Percentiles rank a stretch among this genome's conserved stretches.
Evolutionary conservation across 345 rosid species (phyloP).

Genomic region (Linum trigynum): DNA sequence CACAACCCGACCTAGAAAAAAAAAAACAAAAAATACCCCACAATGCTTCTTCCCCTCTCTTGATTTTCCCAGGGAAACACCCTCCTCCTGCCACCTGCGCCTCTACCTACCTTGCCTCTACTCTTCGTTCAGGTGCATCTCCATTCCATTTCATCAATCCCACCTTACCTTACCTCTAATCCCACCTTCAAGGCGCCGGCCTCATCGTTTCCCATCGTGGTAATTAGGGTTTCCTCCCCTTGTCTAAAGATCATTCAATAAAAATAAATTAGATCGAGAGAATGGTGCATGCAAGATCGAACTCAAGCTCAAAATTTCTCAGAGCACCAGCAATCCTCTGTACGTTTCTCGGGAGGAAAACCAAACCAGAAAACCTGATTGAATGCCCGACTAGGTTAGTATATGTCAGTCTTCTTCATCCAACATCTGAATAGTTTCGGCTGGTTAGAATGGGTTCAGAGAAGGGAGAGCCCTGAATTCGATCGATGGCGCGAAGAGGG

Average conservation of each 20-base stretch:
- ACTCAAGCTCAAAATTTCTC: not conserved
- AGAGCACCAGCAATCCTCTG: not conserved
- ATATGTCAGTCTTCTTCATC: not conserved
- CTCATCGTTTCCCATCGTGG: constrained; percentile 2
- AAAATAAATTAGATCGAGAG: constrained; percentile 21
- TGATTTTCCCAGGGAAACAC: too few relatives aligned
- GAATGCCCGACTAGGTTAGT: not conserved
- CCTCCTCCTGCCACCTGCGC: too few relatives aligned
- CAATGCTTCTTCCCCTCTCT: too few relatives aligned
- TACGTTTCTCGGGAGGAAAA: not conserved
- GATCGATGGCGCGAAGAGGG: too few relatives aligned
- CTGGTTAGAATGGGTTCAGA: not conserved
- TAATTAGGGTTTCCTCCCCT: constrained; percentile 22
- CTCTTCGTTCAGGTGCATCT: too few relatives aligned
- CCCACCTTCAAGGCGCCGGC: constrained; percentile 12
- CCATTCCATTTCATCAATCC: too few relatives aligned
- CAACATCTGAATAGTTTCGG: not conserved
- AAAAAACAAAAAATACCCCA: too few relatives aligned
- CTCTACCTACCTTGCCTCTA: too few relatives aligned
- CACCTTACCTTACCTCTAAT: not conserved
- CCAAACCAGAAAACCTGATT: not conserved
- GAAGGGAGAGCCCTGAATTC: too few relatives aligned
- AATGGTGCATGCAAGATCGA: constrained; percentile 9
- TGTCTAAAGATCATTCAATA: constrained; percentile 9
- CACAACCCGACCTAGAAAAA: too few relatives aligned